Base-by-base conservation (phyloP, 2,329 filamentous ascomycete species). In the Akanthomyces uredinophilus region DNA sequence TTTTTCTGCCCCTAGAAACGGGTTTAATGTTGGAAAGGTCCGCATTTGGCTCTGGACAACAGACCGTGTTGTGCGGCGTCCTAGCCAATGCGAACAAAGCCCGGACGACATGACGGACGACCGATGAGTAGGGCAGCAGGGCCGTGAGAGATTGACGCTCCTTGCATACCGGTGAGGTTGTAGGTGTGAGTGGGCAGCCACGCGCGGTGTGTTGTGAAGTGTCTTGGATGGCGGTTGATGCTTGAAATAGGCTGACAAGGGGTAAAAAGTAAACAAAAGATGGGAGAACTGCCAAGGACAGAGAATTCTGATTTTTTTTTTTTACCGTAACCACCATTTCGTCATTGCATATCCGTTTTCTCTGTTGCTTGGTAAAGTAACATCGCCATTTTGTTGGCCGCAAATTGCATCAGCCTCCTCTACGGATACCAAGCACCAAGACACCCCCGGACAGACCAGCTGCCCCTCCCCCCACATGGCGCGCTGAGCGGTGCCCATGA, bases 381-480 rank as follows among this genome's bases (percentile, higher is more conserved):
- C 7, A 8, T 35, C 10, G 32, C 32, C 7, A 35, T 35, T 8
- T 35, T 35, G 32, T 35, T 35, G 32, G 32, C 27, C 6, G 27
- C 27, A 29, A 29, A 29, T 29, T 29, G 27, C 27, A 29, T 37
- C 32, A 37, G 32, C 32, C 5, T 10, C 32, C 6, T 29, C 1
- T n/a, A n/a, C n/a, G n/a, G n/a, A n/a, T n/a, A n/a, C n/a, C 27
- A 37, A 37, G 32, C 8, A 39, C 14, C 53, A 35, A 56, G 41
- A 35, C 41, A 20, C 29, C 52, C 39, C 55, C 29, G 55, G 32
- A 37, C 55, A 13, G 32, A 39, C 7, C 37, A 11, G 37, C 43
- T 58, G 55, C 55, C 55, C 55, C 55, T 58, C 55, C 55, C 55
- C 55, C 55, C 55, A 58, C 55, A 29, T 49, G 43, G 53, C 29